phyloP scores from a whole-genome alignment of 2,329 filamentous ascomycete genomes.

The Rhynchosporium graminicola region DNA sequence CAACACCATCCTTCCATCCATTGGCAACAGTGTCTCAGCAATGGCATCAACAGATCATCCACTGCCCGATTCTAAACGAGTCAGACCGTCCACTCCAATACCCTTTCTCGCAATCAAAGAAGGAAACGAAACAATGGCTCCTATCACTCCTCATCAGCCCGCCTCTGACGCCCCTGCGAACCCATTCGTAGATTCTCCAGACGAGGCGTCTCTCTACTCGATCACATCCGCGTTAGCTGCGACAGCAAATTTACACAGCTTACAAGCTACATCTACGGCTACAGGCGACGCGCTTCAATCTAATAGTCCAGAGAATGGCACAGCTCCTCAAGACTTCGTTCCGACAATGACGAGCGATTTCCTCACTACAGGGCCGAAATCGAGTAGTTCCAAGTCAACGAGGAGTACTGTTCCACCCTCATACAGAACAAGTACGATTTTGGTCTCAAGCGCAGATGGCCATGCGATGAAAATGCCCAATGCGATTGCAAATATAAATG shows the following conservation, averaged over 20 bases:
- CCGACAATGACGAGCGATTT: neutral
- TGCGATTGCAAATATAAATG: neutral
- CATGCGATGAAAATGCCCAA: neutral
- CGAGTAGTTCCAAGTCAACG: conserved; percentile 3
- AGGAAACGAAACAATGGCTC: neutral
- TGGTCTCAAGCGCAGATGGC: conserved; percentile 1
- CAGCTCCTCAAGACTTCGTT: neutral
- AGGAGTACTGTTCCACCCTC: neutral
- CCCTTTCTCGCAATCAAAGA: neutral
- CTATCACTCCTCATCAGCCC: neutral
- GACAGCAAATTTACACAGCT: neutral
- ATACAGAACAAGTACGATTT: neutral
- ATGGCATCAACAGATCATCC: conserved; percentile 4
- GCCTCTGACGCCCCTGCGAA: neutral
- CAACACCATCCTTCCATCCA: neutral
- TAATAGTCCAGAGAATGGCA: neutral
- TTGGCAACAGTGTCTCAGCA: neutral
- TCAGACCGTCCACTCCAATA: neutral
- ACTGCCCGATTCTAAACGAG: neutral
- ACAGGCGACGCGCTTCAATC: neutral
- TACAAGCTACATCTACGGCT: neutral
- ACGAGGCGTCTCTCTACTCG: neutral
- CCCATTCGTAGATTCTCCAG: conserved; percentile 1
- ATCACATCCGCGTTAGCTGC: neutral
- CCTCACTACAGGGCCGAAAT: neutral